Conservation (phyloP, 306 rosid genomes). For the Citrullus mucosospermus region DNA sequence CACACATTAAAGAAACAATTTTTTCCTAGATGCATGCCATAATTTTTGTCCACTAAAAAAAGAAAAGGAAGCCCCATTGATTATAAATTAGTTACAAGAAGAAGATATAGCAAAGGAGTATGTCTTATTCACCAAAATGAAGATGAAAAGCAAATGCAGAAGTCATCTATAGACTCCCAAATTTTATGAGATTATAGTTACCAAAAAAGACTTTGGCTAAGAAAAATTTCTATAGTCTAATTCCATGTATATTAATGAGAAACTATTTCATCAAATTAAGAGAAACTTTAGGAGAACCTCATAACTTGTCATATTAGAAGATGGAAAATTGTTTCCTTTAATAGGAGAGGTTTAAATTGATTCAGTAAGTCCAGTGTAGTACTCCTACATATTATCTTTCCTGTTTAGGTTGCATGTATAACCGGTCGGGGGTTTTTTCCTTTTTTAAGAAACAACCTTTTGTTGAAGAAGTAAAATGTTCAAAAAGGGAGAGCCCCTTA, state of each 20-base stretch:
- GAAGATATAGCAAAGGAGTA: background rate
- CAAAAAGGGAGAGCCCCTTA: background rate
- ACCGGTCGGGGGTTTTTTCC: background rate
- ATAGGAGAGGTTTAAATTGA: background rate
- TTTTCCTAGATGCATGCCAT: background rate
- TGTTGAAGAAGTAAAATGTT: background rate
- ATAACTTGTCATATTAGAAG: background rate
- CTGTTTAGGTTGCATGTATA: background rate
- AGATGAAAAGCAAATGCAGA: background rate
- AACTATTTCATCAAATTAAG: background rate
- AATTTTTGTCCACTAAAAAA: background rate
- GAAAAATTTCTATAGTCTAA: background rate
- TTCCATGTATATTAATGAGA: background rate
- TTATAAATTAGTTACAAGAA: background rate
- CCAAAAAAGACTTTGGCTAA: background rate
- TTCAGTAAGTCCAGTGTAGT: background rate
- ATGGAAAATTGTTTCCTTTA: background rate
- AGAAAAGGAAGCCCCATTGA: background rate
- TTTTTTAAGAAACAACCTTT: background rate
- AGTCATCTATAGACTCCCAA: background rate
- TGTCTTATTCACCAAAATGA: background rate
- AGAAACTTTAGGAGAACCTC: background rate
- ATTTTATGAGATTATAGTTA: background rate
- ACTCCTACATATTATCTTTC: background rate
- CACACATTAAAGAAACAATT: background rate